Base-by-base conservation (phyloP, 2,329 filamentous ascomycete species). In the Erysiphe neolycopersici region DNA sequence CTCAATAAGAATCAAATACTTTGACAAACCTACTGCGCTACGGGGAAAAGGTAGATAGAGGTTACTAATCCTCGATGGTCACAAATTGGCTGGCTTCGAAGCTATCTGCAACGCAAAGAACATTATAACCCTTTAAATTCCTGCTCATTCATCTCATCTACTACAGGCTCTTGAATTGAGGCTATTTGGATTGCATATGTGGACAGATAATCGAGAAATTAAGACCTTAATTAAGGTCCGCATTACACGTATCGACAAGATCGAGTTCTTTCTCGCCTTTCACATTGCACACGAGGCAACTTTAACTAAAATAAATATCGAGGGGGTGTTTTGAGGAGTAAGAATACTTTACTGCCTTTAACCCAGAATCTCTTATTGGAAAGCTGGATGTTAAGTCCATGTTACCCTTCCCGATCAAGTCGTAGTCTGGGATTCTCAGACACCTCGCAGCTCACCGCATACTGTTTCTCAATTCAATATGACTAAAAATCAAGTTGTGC, bases 371-470 rank as follows among this genome's bases (percentile, higher is more conserved):
- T 33, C 2, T 33, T 4, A 33, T 33, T 33, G 4, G 6, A 4
- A 33, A 14, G 9, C 6, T 33, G 4, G n/a, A 13, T 33, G 5
- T 16, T n/a, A 33, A 33, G 32, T 33, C 9, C 32, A 11, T 12
- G 8, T 12, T 3, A n/a, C 9, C 31, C 12, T 30, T 47, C 17
- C 30, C 13, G 8, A 33, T 3, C 9, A 12, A 12, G 10, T 9
- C 43, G 30, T n/a, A 29, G 31, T 10, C 38, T 44, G 58, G 38
- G 53, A 41, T 26, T n/a, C 48, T 30, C n/a, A 40, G 82, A 77
- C 8, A 33, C 8, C 31, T 33, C 3, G 14, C 14, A 33, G 14
- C 31, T n/a, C 8, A 3, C 3, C 19, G 5, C 5, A 22, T 3
- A 5, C 19, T 5, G 19, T 22, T 22, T 22, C 5, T 22, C 19